Evolutionary conservation across 257 asterid species (phyloP).

Genomic region (Nicotiana sylvestris): DNA sequence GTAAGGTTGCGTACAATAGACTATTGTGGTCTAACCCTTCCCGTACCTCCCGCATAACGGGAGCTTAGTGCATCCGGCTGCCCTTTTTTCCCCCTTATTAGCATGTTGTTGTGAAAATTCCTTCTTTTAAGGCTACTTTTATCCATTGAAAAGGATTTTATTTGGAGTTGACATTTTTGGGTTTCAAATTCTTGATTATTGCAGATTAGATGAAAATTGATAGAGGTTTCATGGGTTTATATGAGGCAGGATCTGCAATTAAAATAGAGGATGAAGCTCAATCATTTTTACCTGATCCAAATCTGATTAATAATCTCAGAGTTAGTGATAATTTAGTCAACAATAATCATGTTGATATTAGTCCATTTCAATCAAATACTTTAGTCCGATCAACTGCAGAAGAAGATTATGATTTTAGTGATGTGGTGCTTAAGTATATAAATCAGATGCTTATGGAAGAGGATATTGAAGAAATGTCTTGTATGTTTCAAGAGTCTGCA

Average conservation of each 20-base stretch:
- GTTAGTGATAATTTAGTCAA: neutral
- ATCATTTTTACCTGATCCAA: neutral
- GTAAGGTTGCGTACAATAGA: no score
- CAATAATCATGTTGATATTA: neutral
- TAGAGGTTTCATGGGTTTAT: neutral
- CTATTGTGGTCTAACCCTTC: no score
- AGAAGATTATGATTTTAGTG: constrained; percentile 54
- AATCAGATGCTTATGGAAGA: constrained; percentile 70
- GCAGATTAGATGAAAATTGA: constrained; percentile 8
- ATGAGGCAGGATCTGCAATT: neutral
- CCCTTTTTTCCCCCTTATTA: no score
- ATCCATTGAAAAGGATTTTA: neutral
- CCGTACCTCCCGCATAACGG: no score
- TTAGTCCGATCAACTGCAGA: constrained; percentile 22
- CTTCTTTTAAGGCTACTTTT: neutral
- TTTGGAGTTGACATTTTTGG: neutral
- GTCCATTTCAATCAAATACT: neutral
- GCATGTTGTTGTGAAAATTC: neutral
- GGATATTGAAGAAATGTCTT: constrained; percentile 59
- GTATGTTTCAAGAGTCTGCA: constrained; percentile 53
- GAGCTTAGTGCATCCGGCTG: no score
- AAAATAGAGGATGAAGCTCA: constrained; percentile 3
- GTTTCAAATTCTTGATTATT: neutral
- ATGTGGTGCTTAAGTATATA: constrained; percentile 52
- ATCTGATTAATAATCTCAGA: neutral